Percentiles rank a stretch among this genome's conserved stretches.
phyloP scores from a whole-genome alignment of 2,329 filamentous ascomycete genomes.

The Fonsecaea nubica region DNA sequence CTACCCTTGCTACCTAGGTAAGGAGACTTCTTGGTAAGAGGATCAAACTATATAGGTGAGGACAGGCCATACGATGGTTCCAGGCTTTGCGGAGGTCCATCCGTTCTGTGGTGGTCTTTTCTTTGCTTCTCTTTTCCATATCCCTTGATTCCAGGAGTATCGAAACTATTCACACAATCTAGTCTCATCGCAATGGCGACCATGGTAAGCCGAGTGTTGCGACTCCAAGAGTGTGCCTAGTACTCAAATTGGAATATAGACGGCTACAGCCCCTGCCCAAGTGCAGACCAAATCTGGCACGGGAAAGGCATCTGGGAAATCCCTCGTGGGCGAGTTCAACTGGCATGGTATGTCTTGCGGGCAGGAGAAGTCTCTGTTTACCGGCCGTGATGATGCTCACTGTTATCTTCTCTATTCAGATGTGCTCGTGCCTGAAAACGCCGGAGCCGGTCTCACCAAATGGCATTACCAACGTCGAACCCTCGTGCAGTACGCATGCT shows the following conservation, averaged over 20 bases:
- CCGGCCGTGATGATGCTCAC: neutral
- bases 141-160: neutral
- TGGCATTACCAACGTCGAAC: constrained; percentile 33
- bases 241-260: constrained; percentile 8
- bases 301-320: constrained; percentile 19
- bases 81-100: neutral
- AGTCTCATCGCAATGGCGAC: constrained; percentile 36
- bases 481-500: constrained; percentile 27
- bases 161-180: neutral
- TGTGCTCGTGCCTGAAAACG: constrained; percentile 32
- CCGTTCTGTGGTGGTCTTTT: neutral
- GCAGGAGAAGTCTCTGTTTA: neutral
- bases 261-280: constrained; percentile 10
- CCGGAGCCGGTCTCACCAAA: constrained; percentile 30
- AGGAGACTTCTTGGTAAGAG: neutral
- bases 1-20: neutral
- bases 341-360: constrained; percentile 22
- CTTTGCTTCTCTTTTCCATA: neutral
- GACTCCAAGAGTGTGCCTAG: no score
- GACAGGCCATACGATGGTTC: neutral
- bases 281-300: constrained; percentile 11
- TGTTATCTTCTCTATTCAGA: constrained; percentile 12
- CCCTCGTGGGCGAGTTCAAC: constrained; percentile 27
- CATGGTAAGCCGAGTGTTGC: constrained; percentile 11
- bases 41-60: neutral